These are phyloP conservation scores for Ilyonectria sp. DNA, from an alignment of 2,329 filamentous ascomycete genomes.

Conservation along the genomic window DNA sequence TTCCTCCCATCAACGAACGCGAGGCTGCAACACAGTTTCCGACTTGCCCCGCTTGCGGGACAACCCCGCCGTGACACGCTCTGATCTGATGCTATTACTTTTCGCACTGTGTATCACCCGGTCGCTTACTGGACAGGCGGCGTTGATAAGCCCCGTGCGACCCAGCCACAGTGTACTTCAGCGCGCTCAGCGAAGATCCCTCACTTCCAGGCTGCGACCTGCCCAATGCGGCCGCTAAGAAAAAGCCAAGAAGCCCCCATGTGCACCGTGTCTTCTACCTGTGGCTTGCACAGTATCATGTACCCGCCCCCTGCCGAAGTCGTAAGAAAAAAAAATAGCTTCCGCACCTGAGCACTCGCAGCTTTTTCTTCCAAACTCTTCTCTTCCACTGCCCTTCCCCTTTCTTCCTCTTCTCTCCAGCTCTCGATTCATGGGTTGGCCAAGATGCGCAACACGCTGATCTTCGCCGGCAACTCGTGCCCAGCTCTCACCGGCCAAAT, in stretches of 20 bases:
- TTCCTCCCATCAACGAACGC: neutral
- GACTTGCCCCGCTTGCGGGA: slow-evolving; percentile 43
- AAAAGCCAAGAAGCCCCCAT: slow-evolving; percentile 13
- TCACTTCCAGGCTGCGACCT: neutral
- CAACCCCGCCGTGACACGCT: slow-evolving; percentile 36
- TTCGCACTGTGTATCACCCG: slow-evolving; percentile 29
- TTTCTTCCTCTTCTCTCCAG: slow-evolving; percentile 32
- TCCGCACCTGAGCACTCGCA: slow-evolving; percentile 34
- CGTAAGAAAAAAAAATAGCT: slow-evolving; percentile 46
- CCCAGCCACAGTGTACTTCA: slow-evolving; percentile 15
- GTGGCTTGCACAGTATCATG: slow-evolving; percentile 29
- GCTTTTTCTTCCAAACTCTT: slow-evolving; percentile 41
- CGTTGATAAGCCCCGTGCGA: slow-evolving; percentile 27
- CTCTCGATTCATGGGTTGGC: slow-evolving; percentile 45
- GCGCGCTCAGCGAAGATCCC: neutral
- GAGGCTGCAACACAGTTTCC: slow-evolving; percentile 29
- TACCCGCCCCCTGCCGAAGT: slow-evolving; percentile 28
- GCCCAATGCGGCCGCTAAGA: slow-evolving; percentile 18
- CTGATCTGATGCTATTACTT: slow-evolving; percentile 20
- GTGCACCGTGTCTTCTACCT: slow-evolving; percentile 2
- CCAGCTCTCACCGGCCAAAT: slow-evolving; percentile 76
- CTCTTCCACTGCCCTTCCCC: slow-evolving; percentile 37
- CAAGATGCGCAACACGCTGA: slow-evolving; percentile 76
- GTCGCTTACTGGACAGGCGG: slow-evolving; percentile 13
- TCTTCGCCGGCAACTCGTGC: slow-evolving; percentile 79